Evolutionary conservation across 768 basidiomycete genomes (phyloP), one percentile per base, ranked within the genome.

Genomic region (Tremella fuciformis): DNA sequence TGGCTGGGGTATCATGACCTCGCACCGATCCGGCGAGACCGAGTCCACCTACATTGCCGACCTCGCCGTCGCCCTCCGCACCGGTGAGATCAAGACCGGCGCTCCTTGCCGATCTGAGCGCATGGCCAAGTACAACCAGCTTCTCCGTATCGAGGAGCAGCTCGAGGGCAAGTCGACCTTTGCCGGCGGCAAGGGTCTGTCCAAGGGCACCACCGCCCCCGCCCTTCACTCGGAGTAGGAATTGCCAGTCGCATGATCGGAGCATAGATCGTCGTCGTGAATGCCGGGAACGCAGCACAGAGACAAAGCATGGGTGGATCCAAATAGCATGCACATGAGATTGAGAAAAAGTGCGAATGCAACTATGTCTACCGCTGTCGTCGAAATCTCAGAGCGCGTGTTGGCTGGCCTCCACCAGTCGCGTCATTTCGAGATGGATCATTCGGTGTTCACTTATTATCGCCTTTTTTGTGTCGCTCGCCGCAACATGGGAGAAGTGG

Each of bases 1-100:
- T 73, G 88, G 88, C 55, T 99, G 96, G 96, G 93, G 92, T 78
- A 89, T 97, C 80, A 99, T 99, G 96, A 87, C 94, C 79, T 97
- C 93, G 53, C 96, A 98, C 84, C 92, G 96, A 67, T 91, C 88
- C 67, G 94, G 94, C 74, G 94, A 97, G 84, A 98, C 94, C 37
- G 93, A 96, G 81, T 92, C 91, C 81, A 93, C 91, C 55, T 82
- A 91, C 79, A 97, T 98, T 72, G 91, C 93, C 63, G 92, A 97
- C 79, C 86, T 97, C 66, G 85, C 86, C 63, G 92, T 98, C 68
- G 96, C 89, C 49, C 89, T 97, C 66, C 65, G 60, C 58, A 78
- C 77, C 46, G 76, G 74, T 64, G 88, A 94, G 80, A 96, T 97
- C 84, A 98, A 99, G 87, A 96, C 94, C 48, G 94, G 94, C 80